Conservation (phyloP, 192 early-diverging fungal genomes). For the Entrophospora sp. region DNA sequence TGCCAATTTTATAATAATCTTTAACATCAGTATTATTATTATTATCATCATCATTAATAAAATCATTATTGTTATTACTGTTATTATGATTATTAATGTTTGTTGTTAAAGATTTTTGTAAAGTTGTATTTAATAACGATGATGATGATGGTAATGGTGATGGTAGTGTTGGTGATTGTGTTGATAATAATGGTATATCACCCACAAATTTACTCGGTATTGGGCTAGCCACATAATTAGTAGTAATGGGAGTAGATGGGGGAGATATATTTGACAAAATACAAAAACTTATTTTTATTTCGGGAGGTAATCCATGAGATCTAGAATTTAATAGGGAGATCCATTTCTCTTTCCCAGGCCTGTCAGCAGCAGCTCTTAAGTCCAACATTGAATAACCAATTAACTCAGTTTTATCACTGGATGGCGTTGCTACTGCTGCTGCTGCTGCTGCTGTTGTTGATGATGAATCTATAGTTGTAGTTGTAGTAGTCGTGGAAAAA, state of each 20-base stretch:
- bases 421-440: too few species aligned
- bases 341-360: constrained; percentile 27
- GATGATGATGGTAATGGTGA: too few species aligned
- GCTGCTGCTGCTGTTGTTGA: too few species aligned
- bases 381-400: constrained; percentile 35
- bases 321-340: constrained; percentile 22
- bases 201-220: constrained; percentile 6
- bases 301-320: constrained; percentile 25
- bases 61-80: neutral
- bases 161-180: too few species aligned
- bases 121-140: too few species aligned
- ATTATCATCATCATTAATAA: neutral
- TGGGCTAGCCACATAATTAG: neutral
- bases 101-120: too few species aligned
- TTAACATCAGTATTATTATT: neutral
- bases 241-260: neutral
- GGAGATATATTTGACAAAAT: constrained; percentile 18
- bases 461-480: too few species aligned
- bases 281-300: constrained; percentile 34
- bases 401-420: constrained; percentile 26
- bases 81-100: too few species aligned
- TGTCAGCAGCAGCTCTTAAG: constrained; percentile 25
- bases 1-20: constrained; percentile 10
- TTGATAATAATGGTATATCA: too few species aligned
- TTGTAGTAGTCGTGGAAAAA: constrained; percentile 29